phyloP scores from a whole-genome alignment of 2,329 filamentous ascomycete genomes.

The Xylaria sp. region DNA sequence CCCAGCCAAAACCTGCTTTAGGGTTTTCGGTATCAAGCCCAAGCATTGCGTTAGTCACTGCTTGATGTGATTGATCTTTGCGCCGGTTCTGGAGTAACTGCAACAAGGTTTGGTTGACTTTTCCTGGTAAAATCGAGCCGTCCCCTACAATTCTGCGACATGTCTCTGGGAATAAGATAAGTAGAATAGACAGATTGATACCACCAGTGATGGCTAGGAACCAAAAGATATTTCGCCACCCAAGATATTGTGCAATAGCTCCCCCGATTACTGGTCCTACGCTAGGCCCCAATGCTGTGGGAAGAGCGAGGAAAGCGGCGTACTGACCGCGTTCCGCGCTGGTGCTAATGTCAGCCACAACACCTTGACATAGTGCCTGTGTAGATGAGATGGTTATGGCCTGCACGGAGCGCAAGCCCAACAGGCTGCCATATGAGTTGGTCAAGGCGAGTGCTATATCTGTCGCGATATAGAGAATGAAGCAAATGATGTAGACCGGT shows the following conservation, averaged over 20 bases:
- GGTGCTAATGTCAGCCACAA: slow-evolving; percentile 62
- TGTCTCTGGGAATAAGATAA: slow-evolving; percentile 31
- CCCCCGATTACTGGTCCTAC: slow-evolving; percentile 39
- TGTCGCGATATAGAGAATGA: slow-evolving; percentile 49
- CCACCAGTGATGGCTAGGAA: slow-evolving; percentile 34
- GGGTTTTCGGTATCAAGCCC: background rate
- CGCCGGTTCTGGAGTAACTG: slow-evolving; percentile 13
- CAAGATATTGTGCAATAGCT: slow-evolving; percentile 25
- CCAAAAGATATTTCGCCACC: slow-evolving; percentile 38
- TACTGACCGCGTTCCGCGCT: slow-evolving; percentile 59
- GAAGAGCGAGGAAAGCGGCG: slow-evolving; percentile 52
- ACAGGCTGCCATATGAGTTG: slow-evolving; percentile 47
- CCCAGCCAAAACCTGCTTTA: slow-evolving; percentile 32
- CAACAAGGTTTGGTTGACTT: slow-evolving; percentile 19
- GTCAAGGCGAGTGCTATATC: slow-evolving; percentile 51
- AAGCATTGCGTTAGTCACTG: background rate
- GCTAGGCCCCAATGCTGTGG: slow-evolving; percentile 46
- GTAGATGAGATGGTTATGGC: slow-evolving; percentile 57
- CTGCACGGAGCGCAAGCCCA: slow-evolving; percentile 55
- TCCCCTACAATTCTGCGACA: slow-evolving; percentile 32
- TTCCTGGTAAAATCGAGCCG: slow-evolving; percentile 22
- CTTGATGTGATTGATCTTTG: background rate
- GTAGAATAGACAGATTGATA: slow-evolving; percentile 21
- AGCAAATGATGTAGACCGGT: slow-evolving; percentile 52
- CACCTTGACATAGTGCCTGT: slow-evolving; percentile 54